Evolutionary conservation across 257 asterid genomes (phyloP), one percentile per base, ranked within the genome.

Genomic region (Eustoma russellianum): DNA sequence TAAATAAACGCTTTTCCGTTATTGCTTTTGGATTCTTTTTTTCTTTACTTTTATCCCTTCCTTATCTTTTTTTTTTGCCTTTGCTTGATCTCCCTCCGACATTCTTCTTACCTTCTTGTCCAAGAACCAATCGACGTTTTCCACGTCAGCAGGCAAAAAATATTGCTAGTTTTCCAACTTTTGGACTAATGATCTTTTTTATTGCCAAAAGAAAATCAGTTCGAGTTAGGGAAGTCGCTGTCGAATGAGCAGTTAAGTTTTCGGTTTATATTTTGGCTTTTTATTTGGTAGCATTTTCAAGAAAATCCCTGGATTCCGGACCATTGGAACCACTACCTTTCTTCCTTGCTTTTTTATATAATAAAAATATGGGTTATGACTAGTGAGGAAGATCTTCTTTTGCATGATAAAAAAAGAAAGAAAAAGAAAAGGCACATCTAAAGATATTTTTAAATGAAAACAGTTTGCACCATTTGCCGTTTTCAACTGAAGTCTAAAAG

Each of bases 241-340:
- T 52, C 46, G 33, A 17, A 35, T 52, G 46, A 49, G 50, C 52
- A 64, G 52, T 65, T 65, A 44, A 30, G 43, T 24, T 55, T 49
- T 53, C 48, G 53, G 10, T 52, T 40, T 9, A 9, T 33, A 60
- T 49, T 55, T 61, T 64, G 59, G 28, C 19, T 48, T 50, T 48
- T 55, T 51, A 51, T 63, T 67, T 17, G 44, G 56, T 65, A 66
- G 62, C 40, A 43, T 59, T 58, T 60, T 72, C 71, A 74, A 63
- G 62, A 60, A 60, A 71, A 76, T 64, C 59, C 71, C 72, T 66
- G 56, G 56, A 55, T 51, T 66, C 78, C 79, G 83, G 43, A 38
- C 43, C 43, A 38, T 38, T 7, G 7, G 12, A 10, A 73, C 85
- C 88, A 62, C 63, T 19, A 8, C 52, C n/a, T 53, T 53, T 48